These are phyloP conservation scores for Suillus brevipes DNA, from an alignment of 768 basidiomycete genomes.

Conservation along the genomic window DNA sequence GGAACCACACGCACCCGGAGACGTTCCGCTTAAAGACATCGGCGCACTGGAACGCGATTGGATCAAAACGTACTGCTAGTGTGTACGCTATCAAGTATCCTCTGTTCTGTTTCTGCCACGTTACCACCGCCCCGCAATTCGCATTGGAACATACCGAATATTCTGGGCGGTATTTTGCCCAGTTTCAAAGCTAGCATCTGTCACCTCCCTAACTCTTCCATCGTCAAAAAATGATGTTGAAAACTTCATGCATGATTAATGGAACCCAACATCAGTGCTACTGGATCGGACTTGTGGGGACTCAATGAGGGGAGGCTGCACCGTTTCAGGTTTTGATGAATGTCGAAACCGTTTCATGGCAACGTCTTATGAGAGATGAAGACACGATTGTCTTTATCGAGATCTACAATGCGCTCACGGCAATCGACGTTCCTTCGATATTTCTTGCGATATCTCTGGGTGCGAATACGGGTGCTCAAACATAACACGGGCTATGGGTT, in stretches of 20 bases:
- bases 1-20: constrained; percentile 39
- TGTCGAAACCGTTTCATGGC: constrained; percentile 14
- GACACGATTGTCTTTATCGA: neutral
- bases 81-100: constrained; percentile 41
- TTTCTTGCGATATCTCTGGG: neutral
- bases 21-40: constrained; percentile 39
- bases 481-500: neutral
- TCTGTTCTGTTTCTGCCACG: constrained; percentile 46
- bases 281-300: constrained; percentile 39
- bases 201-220: constrained; percentile 9
- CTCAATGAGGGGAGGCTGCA: constrained; percentile 45
- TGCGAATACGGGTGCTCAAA: neutral
- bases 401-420: neutral
- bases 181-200: constrained; percentile 30
- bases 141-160: constrained; percentile 54
- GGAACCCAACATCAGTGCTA: constrained; percentile 43
- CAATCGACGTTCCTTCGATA: neutral
- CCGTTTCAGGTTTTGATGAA: constrained; percentile 41
- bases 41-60: constrained; percentile 45
- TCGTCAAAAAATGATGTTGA: constrained; percentile 38
- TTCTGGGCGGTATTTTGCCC: constrained; percentile 49
- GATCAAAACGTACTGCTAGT: constrained; percentile 30
- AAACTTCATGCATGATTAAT: constrained; percentile 36
- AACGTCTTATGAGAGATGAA: neutral
- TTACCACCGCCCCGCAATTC: constrained; percentile 48